Evolutionary conservation across 2,329 filamentous ascomycete genomes (phyloP).

Genomic region (Claviceps digitariae): DNA sequence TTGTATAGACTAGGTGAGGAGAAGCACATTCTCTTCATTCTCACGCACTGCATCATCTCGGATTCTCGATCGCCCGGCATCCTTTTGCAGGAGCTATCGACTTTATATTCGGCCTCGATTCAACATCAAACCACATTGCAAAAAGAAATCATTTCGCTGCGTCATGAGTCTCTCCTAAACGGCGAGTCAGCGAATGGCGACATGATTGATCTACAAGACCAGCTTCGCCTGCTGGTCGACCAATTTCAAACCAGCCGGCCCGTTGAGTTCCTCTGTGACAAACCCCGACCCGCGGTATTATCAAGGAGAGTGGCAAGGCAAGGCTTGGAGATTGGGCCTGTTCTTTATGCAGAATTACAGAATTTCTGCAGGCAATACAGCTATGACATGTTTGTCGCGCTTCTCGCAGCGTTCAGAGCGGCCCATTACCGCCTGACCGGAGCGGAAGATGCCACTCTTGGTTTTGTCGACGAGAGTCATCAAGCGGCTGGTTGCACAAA

Average conservation of each 20-base stretch:
- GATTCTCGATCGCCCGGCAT: background rate
- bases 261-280: background rate
- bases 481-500: conserved; percentile 7
- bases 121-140: background rate
- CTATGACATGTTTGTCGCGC: conserved; percentile 4
- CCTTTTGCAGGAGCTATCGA: background rate
- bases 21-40: background rate
- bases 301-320: background rate
- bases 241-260: background rate
- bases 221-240: background rate
- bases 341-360: background rate
- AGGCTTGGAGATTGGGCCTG: background rate
- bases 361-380: background rate
- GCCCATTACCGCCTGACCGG: conserved; percentile 16
- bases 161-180: background rate
- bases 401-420: conserved; percentile 13
- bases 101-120: background rate
- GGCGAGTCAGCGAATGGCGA: background rate
- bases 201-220: background rate
- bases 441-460: conserved; percentile 12
- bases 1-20: background rate
- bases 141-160: background rate
- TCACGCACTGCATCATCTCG: background rate
- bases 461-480: conserved; percentile 10
- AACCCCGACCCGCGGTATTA: background rate